Conservation (phyloP, 352 stramenopile genomes). For the Globisporangium alternatum region DNA sequence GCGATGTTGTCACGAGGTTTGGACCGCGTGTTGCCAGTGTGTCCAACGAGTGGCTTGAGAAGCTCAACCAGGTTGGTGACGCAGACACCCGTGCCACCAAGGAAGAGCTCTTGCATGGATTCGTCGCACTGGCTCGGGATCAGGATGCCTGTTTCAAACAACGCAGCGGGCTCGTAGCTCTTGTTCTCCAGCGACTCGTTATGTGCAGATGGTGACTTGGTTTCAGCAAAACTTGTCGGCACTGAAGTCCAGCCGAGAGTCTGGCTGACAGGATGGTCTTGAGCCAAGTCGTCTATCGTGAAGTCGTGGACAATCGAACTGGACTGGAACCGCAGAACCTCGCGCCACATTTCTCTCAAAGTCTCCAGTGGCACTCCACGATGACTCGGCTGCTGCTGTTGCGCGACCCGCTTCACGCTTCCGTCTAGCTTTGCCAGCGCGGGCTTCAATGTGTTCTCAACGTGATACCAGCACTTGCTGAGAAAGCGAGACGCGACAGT, state of each 20-base stretch:
- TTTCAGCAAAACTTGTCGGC: not conserved
- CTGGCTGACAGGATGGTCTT: not conserved
- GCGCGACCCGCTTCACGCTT: not conserved
- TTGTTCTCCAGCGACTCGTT: not conserved
- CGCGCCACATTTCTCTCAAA: constrained; percentile 2
- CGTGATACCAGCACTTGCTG: constrained; percentile 3
- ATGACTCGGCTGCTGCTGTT: not conserved
- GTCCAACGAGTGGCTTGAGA: constrained; percentile 14
- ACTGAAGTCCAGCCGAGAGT: not conserved
- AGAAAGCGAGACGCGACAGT: constrained; percentile 7
- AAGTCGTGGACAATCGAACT: not conserved
- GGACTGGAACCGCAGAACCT: constrained; percentile 2
- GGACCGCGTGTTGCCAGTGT: not conserved
- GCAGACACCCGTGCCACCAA: constrained; percentile 13
- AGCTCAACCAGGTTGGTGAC: not conserved
- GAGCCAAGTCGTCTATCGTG: too few relatives aligned
- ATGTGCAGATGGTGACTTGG: not conserved
- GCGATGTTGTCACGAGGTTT: not conserved
- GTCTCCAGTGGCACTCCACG: not conserved
- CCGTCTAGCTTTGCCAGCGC: not conserved
- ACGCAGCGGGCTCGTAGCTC: not conserved
- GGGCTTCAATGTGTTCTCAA: constrained; percentile 6
- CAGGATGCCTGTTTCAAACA: constrained; percentile 24
- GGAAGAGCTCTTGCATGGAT: constrained; percentile 34
- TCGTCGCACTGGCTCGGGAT: constrained; percentile 26